Evolutionary conservation across 2,329 filamentous ascomycete species (phyloP).

Genomic region (Hirsutella rhossiliensis): DNA sequence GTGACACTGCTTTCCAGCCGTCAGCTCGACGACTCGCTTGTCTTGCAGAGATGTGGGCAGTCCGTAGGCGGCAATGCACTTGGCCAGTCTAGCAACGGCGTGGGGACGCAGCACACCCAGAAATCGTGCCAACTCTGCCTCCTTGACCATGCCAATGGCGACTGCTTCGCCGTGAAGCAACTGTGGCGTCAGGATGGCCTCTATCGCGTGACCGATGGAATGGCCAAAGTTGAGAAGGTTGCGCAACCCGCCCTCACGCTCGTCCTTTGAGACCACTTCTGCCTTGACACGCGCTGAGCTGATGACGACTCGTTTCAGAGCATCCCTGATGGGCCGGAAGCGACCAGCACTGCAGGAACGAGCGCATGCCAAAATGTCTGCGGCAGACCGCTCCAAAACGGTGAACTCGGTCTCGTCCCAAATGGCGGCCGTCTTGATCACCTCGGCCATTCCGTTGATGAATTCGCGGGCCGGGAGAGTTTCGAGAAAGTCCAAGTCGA

Average conservation of each 20-base stretch:
- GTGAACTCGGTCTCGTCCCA: slow-evolving; percentile 85
- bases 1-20: slow-evolving; percentile 76
- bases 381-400: slow-evolving; percentile 69
- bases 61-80: slow-evolving; percentile 90
- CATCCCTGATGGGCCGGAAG: slow-evolving; percentile 57
- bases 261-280: slow-evolving; percentile 84
- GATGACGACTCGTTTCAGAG: slow-evolving; percentile 69
- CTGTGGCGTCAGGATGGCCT: slow-evolving; percentile 90
- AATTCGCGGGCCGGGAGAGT: slow-evolving; percentile 85
- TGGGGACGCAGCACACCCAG: slow-evolving; percentile 75
- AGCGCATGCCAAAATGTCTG: slow-evolving; percentile 49
- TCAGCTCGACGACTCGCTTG: slow-evolving; percentile 68
- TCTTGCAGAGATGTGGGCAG: slow-evolving; percentile 78
- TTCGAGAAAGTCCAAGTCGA: slow-evolving; percentile 84
- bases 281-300: slow-evolving; percentile 92
- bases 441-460: slow-evolving; percentile 98
- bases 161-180: slow-evolving; percentile 93
- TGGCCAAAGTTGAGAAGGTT: slow-evolving; percentile 97
- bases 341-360: slow-evolving; percentile 32
- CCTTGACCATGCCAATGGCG: slow-evolving; percentile 96
- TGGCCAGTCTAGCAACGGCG: slow-evolving; percentile 78
- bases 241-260: slow-evolving; percentile 83
- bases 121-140: slow-evolving; percentile 84
- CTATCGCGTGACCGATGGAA: slow-evolving; percentile 93
- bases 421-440: slow-evolving; percentile 94